A percentile compares a stretch with the other conserved stretches of the same genome.
Evolutionary conservation across 2,329 filamentous ascomycete species (phyloP).

Genomic region (Phialophora chinensis): DNA sequence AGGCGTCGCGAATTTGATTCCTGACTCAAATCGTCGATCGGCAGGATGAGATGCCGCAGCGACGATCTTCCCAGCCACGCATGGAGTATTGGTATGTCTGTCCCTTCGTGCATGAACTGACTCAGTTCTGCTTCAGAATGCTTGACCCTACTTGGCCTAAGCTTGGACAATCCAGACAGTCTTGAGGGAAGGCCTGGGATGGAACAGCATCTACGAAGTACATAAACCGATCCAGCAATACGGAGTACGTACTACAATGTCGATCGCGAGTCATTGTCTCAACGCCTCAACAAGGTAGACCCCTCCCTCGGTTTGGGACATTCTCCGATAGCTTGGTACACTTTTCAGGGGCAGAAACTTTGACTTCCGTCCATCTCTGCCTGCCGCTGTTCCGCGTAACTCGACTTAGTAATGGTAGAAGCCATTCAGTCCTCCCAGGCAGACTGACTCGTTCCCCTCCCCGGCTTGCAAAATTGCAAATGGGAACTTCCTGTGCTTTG

Average conservation of each 20-base stretch:
- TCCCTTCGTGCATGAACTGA: constrained; percentile 2
- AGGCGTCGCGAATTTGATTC: background rate
- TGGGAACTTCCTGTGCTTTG: background rate
- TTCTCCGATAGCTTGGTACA: background rate
- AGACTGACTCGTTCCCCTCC: background rate
- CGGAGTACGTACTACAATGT: background rate
- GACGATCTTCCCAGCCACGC: background rate
- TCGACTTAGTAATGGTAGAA: background rate
- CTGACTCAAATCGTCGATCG: background rate
- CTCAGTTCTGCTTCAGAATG: background rate
- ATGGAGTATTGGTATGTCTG: background rate
- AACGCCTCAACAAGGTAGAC: background rate
- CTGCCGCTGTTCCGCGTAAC: background rate
- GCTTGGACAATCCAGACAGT: background rate
- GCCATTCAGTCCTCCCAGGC: background rate
- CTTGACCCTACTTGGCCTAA: background rate
- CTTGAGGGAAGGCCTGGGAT: background rate
- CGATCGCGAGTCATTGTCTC: background rate
- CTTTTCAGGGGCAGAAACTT: constrained; percentile 7
- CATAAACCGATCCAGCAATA: background rate
- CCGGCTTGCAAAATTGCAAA: background rate
- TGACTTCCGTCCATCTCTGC: background rate
- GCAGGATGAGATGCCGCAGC: background rate
- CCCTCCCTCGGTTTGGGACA: background rate
- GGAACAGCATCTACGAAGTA: background rate